Base-by-base conservation (phyloP, 495 filamentous ascomycete genomes). In the Wilcoxina mikolae region DNA sequence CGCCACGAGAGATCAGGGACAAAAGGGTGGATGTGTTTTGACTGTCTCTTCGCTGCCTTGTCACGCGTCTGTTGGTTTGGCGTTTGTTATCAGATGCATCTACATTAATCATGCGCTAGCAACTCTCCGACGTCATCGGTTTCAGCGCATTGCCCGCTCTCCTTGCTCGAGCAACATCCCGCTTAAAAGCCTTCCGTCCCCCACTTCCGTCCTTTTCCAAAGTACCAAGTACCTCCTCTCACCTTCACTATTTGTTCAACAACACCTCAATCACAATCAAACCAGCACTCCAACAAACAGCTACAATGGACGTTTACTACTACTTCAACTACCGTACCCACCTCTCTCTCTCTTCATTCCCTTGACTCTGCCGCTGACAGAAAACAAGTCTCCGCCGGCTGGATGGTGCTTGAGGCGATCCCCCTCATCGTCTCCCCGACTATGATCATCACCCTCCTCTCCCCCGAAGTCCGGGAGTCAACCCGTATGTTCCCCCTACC, bases 361-460 rank as follows among this genome's bases (percentile, higher is more conserved):
- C 51, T 51, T 11, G 11, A n/a, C 2, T n/a, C 42, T 15, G 18
- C 15, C 12, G 4, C 29, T 4, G 20, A 28, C 55, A 59, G 43
- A 58, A 24, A 33, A 2, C n/a, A 42, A 66, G 62, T 66, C 31
- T 65, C 82, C 22, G 70, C 79, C 4, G 76, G 69, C 58, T 87
- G 82, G 83, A 74, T 85, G 44, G 60, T 73, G 18, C 60, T 84
- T 11, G 83, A 91, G 69, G 77, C 82, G 33, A 11, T 80, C 3
- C 73, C 82, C 0, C 70, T 89, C 35, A 74, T 85, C 46, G 54
- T 72, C 3, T 77, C 78, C 22, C 85, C 85, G 0, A 76, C 77
- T 33, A 72, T 87, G 54, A 79, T 90, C 31, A 72, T 76, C 48
- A 70, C 75, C 5, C 64, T 85, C 55, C 72, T 87, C 2, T 73